phyloP scores from a whole-genome alignment of 176 grass and related monocot species.

The Tillandsia leiboldiana region DNA sequence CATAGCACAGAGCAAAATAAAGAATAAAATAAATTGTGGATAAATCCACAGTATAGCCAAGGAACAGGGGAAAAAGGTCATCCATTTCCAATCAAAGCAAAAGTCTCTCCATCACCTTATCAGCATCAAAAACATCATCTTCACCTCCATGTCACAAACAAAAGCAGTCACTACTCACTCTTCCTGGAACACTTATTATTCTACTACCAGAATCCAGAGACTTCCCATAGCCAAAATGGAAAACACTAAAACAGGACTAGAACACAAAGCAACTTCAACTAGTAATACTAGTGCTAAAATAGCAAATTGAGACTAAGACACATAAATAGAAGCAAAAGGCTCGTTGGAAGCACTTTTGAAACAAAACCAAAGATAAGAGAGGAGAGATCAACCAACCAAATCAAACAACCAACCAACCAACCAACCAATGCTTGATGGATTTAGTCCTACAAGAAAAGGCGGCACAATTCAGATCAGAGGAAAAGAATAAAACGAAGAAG shows the following conservation, averaged over 20 bases:
- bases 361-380: not conserved
- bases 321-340: not conserved
- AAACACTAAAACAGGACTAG: no score
- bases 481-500: not conserved
- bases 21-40: not conserved
- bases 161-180: not conserved
- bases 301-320: not conserved
- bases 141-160: not conserved
- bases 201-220: not conserved
- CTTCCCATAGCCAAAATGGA: not conserved
- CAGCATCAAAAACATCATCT: not conserved
- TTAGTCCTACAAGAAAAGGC: not conserved
- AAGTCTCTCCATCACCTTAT: not conserved
- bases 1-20: not conserved
- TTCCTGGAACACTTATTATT: not conserved
- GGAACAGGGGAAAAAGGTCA: not conserved
- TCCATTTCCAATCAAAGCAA: conserved; percentile 1
- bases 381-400: not conserved
- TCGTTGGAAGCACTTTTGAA: not conserved
- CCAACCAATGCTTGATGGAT: not conserved
- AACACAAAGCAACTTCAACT: not conserved
- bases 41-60: not conserved
- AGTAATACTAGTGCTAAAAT: not conserved
- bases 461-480: not conserved
- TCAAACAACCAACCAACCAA: not conserved